These are phyloP conservation scores for Plasmodium coatneyi DNA, from an alignment of 169 alveolate genomes.

Conservation along the genomic window DNA sequence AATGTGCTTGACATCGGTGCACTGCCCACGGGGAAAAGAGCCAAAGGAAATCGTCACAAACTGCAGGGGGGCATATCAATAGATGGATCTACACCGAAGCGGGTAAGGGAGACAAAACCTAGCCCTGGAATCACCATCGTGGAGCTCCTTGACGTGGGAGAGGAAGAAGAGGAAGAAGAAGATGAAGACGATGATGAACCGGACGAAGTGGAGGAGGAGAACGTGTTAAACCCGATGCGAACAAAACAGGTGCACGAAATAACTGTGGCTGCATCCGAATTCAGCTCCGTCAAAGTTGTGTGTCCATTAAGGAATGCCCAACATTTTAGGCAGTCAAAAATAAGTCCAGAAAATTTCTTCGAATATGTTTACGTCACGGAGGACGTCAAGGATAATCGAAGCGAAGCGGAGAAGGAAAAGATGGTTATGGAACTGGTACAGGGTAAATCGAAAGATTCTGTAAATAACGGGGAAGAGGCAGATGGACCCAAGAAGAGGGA, in stretches of 20 bases:
- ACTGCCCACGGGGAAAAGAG: neutral
- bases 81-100: neutral
- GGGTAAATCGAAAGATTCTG: neutral
- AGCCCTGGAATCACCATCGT: neutral
- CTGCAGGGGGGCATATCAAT: neutral
- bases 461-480: neutral
- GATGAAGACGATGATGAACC: neutral
- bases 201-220: neutral
- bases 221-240: conserved; percentile 35
- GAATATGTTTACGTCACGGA: conserved; percentile 47
- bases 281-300: conserved; percentile 19
- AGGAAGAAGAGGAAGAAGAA: neutral
- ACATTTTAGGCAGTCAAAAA: conserved; percentile 48
- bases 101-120: too few species aligned
- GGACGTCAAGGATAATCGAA: neutral
- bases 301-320: conserved; percentile 48
- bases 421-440: neutral
- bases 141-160: neutral
- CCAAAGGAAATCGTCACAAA: neutral
- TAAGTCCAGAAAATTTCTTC: conserved; percentile 65
- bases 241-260: conserved; percentile 53
- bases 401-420: neutral
- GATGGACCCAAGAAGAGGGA: neutral
- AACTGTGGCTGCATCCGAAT: conserved; percentile 41
- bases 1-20: neutral